Percentiles rank a stretch among this genome's conserved stretches.
These are phyloP conservation scores for Schizochytrium sp. DNA, from an alignment of 108 stramenopile genomes.

Conservation along the genomic window DNA sequence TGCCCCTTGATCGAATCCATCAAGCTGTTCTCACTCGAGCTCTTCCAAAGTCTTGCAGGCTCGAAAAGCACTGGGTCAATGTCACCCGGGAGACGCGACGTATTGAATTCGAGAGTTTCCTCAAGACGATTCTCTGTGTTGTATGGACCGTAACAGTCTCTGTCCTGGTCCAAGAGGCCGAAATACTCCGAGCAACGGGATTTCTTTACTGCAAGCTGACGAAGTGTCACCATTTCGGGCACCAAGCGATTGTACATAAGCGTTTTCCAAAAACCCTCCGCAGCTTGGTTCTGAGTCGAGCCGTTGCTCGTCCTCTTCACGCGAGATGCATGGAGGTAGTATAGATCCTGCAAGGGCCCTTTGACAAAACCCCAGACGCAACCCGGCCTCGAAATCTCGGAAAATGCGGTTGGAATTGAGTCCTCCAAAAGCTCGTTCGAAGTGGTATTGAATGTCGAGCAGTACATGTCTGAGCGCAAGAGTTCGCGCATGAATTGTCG, in stretches of 20 bases:
- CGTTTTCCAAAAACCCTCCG: not conserved
- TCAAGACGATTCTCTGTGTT: not conserved
- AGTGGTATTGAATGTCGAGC: not conserved
- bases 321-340: not conserved
- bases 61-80: not conserved
- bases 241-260: not conserved
- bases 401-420: not conserved
- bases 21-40: not conserved
- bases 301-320: not conserved
- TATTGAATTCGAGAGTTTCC: not conserved
- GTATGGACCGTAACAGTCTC: not conserved
- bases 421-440: not conserved
- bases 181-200: not conserved
- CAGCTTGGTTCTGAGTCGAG: not conserved
- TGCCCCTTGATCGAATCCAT: not conserved
- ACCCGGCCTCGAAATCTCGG: not conserved
- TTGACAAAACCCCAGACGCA: slow-evolving; percentile 3
- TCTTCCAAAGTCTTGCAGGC: not conserved
- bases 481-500: not conserved
- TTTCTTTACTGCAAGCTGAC: not conserved
- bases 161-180: not conserved
- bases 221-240: not conserved
- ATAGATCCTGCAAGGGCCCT: not conserved
- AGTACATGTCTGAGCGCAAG: not conserved
- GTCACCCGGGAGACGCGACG: not conserved